A percentile compares a stretch with the other conserved stretches of the same genome.
Conservation (phyloP, 768 basidiomycete species). For the Kwoniella newhampshirensis region DNA sequence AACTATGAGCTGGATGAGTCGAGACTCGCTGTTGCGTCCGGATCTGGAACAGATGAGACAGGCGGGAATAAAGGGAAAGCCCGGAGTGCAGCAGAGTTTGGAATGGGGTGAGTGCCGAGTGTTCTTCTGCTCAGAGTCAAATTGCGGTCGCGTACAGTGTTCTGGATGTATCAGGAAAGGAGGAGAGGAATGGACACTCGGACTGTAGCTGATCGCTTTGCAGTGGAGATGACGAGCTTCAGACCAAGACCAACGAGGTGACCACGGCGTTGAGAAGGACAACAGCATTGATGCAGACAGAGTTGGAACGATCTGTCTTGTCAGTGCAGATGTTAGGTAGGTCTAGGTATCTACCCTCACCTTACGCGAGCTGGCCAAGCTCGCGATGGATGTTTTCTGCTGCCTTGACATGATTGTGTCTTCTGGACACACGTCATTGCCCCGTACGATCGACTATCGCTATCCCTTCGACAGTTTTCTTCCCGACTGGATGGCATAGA, state of each 20-base stretch:
- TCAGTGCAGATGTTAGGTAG: slow-evolving; percentile 79
- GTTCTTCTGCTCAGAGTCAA: neutral
- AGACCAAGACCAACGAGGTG: slow-evolving; percentile 84
- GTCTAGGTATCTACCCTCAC: slow-evolving; percentile 18
- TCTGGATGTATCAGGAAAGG: too few species aligned
- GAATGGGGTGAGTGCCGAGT: slow-evolving; percentile 66
- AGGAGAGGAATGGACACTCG: too few species aligned
- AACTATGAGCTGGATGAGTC: slow-evolving; percentile 5
- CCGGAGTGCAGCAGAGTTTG: slow-evolving; percentile 48
- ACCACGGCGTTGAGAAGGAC: slow-evolving; percentile 85
- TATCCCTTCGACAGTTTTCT: too few species aligned
- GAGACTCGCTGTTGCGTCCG: neutral
- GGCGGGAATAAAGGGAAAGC: slow-evolving; percentile 55
- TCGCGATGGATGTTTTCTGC: neutral
- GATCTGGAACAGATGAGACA: neutral
- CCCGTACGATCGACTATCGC: too few species aligned
- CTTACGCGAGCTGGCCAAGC: neutral
- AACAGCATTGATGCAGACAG: slow-evolving; percentile 79
- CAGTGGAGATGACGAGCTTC: slow-evolving; percentile 74
- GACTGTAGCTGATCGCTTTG: neutral
- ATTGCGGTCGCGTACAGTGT: neutral
- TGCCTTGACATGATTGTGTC: neutral
- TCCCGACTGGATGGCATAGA: too few species aligned
- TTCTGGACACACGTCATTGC: too few species aligned
- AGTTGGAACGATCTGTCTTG: slow-evolving; percentile 84